Evolutionary conservation across 768 basidiomycete species (phyloP), one percentile per base, ranked within the genome.

Genomic region (Gelatoporia subvermispora): DNA sequence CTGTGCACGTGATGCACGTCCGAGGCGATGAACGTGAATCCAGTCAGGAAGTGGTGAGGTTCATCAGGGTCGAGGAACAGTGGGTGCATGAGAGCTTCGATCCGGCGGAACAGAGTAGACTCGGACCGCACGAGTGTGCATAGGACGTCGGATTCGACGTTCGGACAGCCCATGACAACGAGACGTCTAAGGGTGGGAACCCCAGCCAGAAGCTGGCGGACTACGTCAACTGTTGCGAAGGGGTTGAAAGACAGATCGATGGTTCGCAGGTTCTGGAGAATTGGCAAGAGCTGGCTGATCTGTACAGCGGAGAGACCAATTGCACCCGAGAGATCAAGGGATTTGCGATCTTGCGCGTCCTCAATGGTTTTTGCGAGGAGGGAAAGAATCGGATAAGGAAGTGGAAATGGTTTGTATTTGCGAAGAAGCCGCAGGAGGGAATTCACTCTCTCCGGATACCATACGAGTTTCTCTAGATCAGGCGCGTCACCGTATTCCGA

Each of bases 191-290:
- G 46, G 15, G 36, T 43, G 3, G 63, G 60, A 13, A 50, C 37
- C 3, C 49, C 31, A 21, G 54, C 36, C 7, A 70, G 52, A 21
- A 68, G 43, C 8, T 41, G 23, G 13, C 48, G 53, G 24, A 71
- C 36, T 35, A 36, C 57, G 9, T 61, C 58, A 22, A 56, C 41
- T 8, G 58, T 58, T 23, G 70, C 42, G 47, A 40, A 34, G 20
- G 56, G 22, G 48, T 65, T 69, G 36, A 48, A 48, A 8, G 68
- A 66, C 21, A 70, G 50, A 40, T 66, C 55, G 22, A 71, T 42
- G 18, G 43, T 17, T 16, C 53, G 35, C 16, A 66, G 22, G n/a
- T 11, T 44, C 47, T 2, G 44, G 42, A 4, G 50, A 20, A 35
- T 35, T 21, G 48, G 38, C 41, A 60, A 22, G 28, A 63, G 11